Evolutionary conservation across 352 stramenopile species (phyloP), one percentile per base, ranked within the genome.

Genomic region (Phytophthora aleatoria): DNA sequence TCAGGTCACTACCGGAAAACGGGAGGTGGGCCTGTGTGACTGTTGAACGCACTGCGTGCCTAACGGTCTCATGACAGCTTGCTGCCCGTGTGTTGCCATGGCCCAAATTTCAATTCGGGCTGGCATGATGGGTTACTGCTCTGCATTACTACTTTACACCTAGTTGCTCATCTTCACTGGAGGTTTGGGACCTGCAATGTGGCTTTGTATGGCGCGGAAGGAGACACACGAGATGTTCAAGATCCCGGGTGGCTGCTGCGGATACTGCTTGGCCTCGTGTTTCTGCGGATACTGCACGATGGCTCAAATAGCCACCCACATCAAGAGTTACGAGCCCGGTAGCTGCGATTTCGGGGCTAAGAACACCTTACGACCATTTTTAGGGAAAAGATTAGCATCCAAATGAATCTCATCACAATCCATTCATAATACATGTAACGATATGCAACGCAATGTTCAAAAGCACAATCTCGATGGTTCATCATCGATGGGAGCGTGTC

Each of bases 321-420:
- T 75, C 52, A 76, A 83, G 60, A 81, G 74, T 62, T 86, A 83
- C 61, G 68, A 61, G 35, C 72, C 74, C 31, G 74, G 71, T 9
- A 69, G 61, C 31, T 86, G 77, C 54, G 48, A 57, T 39, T 77
- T 83, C 27, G 41, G 50, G 27, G 57, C 65, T 0, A 48, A 53
- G 27, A 69, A 81, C 16, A 74, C 13, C 62, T 3, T 75, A 71
- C 33, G 36, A 16, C 28, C 43, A 47, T 27, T n/a, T 24, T 20
- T 61, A 47, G 27, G 20, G 24, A 0, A 38, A 28, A 1, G 20
- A 33, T 30, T n/a, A n/a, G 26, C 20, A 20, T 20, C 20, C 20
- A 20, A 20, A 20, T 20, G 20, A 20, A 20, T 20, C 20, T 20
- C 20, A 20, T 20, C 20, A 20, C 20, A 20, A 20, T 16, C 1